Conservation (phyloP, 2,329 filamentous ascomycete species). For the Bertia moriformis region DNA sequence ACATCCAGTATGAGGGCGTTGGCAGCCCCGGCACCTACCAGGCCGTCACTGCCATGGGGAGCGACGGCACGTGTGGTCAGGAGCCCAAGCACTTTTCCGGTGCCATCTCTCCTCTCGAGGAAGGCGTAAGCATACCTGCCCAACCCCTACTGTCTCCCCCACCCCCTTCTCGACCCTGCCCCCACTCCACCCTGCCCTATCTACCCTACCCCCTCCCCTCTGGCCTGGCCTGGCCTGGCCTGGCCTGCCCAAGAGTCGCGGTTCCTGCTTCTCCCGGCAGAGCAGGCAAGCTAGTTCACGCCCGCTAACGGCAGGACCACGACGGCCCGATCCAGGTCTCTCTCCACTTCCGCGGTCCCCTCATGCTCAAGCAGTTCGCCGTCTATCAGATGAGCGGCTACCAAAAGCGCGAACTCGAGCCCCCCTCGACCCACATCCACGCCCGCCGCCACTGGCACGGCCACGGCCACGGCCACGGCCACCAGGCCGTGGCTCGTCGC, state of each 20-base stretch:
- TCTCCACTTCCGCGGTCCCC: slow-evolving; percentile 57
- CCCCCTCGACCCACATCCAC: slow-evolving; percentile 3
- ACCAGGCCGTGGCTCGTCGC: no score
- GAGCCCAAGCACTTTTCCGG: slow-evolving; percentile 38
- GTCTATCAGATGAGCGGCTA: slow-evolving; percentile 37
- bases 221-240: not conserved
- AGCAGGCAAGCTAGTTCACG: not conserved
- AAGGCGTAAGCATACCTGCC: slow-evolving; percentile 56
- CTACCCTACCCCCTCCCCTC: no score
- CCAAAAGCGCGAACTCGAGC: slow-evolving; percentile 8
- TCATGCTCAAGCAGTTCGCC: slow-evolving; percentile 52
- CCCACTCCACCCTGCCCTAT: slow-evolving; percentile 1
- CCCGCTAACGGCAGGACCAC: slow-evolving; percentile 5
- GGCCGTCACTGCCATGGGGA: slow-evolving; percentile 44
- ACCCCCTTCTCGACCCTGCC: not conserved
- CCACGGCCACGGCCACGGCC: slow-evolving; percentile 27
- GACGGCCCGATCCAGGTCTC: slow-evolving; percentile 58
- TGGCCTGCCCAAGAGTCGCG: not conserved
- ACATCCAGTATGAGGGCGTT: slow-evolving; percentile 54
- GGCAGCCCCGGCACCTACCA: slow-evolving; percentile 47
- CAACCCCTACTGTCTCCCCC: not conserved
- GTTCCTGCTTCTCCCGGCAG: not conserved
- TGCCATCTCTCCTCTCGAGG: slow-evolving; percentile 50
- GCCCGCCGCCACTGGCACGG: slow-evolving; percentile 14
- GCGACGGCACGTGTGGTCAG: slow-evolving; percentile 36